phyloP scores from a whole-genome alignment of 768 basidiomycete species.

The Serendipita sp. region DNA sequence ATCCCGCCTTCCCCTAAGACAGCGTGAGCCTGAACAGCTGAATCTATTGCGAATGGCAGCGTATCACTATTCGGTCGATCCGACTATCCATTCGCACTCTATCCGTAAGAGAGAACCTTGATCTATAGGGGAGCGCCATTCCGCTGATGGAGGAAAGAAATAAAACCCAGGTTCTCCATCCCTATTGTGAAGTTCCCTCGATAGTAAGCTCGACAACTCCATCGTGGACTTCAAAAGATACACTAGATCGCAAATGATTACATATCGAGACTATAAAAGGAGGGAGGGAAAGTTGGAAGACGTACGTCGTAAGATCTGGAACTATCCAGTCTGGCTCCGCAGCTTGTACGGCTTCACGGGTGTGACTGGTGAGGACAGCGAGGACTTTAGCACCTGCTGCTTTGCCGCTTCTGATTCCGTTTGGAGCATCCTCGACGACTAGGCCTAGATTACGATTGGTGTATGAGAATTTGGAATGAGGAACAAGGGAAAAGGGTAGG shows the following conservation, averaged over 20 bases:
- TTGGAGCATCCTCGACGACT: slow-evolving; percentile 82
- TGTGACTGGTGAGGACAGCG: slow-evolving; percentile 73
- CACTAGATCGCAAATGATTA: background rate
- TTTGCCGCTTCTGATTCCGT: slow-evolving; percentile 59
- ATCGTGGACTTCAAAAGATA: background rate
- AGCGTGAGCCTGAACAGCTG: too few species aligned
- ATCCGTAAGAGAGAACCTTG: too few species aligned
- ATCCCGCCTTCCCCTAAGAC: too few species aligned
- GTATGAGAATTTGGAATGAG: too few species aligned
- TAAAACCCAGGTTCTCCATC: too few species aligned
- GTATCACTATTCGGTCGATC: too few species aligned
- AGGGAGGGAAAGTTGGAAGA: slow-evolving; percentile 1
- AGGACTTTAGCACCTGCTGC: slow-evolving; percentile 63
- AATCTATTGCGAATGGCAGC: too few species aligned
- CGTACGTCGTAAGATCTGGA: slow-evolving; percentile 49
- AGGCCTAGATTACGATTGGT: slow-evolving; percentile 33
- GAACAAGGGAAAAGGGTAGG: background rate
- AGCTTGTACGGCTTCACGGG: slow-evolving; percentile 35
- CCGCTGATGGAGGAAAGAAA: too few species aligned
- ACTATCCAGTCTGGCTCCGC: slow-evolving; percentile 52
- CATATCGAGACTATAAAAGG: background rate
- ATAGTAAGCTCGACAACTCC: background rate
- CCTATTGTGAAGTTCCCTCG: background rate
- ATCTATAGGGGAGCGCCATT: too few species aligned
- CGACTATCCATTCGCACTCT: too few species aligned